Base-by-base conservation (phyloP, 2,329 filamentous ascomycete genomes). In the Chaetomiaceae sp. region DNA sequence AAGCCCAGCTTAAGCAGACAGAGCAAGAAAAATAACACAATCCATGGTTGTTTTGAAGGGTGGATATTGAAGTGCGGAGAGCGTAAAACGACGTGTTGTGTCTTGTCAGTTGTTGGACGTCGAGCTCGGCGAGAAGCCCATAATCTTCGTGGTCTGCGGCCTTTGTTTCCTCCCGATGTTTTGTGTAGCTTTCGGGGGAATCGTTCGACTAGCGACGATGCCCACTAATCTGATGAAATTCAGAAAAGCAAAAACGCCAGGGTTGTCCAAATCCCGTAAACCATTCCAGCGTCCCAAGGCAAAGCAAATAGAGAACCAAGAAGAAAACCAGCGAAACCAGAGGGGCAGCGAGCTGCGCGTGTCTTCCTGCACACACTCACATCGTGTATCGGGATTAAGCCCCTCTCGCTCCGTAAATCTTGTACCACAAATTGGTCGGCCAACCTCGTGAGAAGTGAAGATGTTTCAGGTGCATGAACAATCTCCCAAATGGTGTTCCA, bases 401-500 rank as follows among this genome's bases (percentile, higher is more conserved):
- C 71, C 72, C 70, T 67, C 71, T 68, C 68, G 68, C 63, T 59
- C 69, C 68, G 63, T 67, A 57, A 62, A 59, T 57, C 58, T 64
- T 65, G 70, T 70, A 71, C 72, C 71, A 72, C 68, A 73, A 70
- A 67, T 51, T 62, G 70, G 68, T 73, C 70, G 70, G 72, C 74
- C 74, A 77, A 76, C 73, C 73, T 76, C 69, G 64, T 64, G 60
- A 75, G 74, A 76, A 77, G 74, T 71, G 74, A 73, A 75, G 72
- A 69, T 62, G 59, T 67, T 63, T 60, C 59, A 60, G 61, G 50
- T 25, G 38, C 62, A 61, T 56, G 63, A 65, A 67, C 64, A 60
- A 63, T 71, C 73, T 73, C 73, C 74, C 74, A 68, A 71, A 71
- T 71, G 70, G 71, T 71, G 65, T 68, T 71, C 71, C 75, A 78